Conservation (phyloP, 1,139 yeast species). For the Lizanozyma gosingica region DNA sequence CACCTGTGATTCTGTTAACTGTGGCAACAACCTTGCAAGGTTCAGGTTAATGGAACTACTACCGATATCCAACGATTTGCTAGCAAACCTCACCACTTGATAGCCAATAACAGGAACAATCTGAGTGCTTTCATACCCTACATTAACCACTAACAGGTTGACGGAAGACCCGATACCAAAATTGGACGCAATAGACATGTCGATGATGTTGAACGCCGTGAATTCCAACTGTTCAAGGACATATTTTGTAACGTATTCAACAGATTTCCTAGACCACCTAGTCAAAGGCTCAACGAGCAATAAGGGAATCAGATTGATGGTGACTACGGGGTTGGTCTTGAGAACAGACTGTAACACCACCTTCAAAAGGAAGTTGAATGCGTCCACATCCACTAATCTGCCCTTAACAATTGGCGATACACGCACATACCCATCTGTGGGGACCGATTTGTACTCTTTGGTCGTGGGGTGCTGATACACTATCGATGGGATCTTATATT, state of each 20-base stretch:
- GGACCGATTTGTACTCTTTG: slow-evolving; percentile 29
- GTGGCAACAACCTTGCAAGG: slow-evolving; percentile 47
- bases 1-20: slow-evolving; percentile 48
- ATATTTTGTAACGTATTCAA: slow-evolving; percentile 66
- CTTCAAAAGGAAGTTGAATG: slow-evolving; percentile 61
- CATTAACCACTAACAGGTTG: slow-evolving; percentile 66
- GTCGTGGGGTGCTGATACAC: slow-evolving; percentile 50
- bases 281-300: slow-evolving; percentile 56
- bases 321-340: slow-evolving; percentile 39
- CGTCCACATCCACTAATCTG: slow-evolving; percentile 55
- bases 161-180: slow-evolving; percentile 59
- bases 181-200: slow-evolving; percentile 60
- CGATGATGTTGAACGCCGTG: slow-evolving; percentile 65
- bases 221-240: slow-evolving; percentile 67
- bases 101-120: slow-evolving; percentile 72
- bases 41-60: slow-evolving; percentile 53
- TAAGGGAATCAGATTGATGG: slow-evolving; percentile 38
- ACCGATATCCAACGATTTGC: slow-evolving; percentile 46
- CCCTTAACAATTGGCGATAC: slow-evolving; percentile 60
- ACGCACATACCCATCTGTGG: slow-evolving; percentile 30
- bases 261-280: slow-evolving; percentile 58
- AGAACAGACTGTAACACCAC: slow-evolving; percentile 51
- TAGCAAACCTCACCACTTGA: slow-evolving; percentile 49
- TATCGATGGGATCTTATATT: slow-evolving; percentile 61
- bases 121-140: slow-evolving; percentile 71